Conservation (phyloP, 2,329 filamentous ascomycete species). For the Colletotrichum sp. region DNA sequence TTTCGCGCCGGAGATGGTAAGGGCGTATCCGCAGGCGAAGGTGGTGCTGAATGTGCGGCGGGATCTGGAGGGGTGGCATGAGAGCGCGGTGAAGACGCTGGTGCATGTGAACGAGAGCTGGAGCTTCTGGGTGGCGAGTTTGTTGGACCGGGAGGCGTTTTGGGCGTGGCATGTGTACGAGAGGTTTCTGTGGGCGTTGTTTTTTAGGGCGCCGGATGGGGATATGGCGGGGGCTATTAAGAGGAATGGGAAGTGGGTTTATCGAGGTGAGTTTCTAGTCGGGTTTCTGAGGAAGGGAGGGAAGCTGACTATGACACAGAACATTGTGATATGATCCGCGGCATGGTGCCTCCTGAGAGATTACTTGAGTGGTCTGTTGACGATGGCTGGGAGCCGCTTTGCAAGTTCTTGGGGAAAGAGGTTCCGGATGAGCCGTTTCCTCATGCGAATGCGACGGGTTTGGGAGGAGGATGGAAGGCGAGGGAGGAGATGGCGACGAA, state of each 20-base stretch:
- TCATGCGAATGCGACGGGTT: conserved; percentile 28
- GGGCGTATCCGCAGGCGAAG: conserved; percentile 35
- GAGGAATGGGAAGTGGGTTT: conserved; percentile 31
- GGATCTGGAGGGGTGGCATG: conserved; percentile 45
- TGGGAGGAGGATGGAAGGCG: conserved; percentile 7
- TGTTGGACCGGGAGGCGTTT: conserved; percentile 31
- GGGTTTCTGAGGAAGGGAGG: background rate
- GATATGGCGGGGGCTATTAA: conserved; percentile 27
- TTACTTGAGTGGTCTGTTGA: conserved; percentile 39
- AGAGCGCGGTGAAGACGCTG: conserved; percentile 30
- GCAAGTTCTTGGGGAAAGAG: conserved; percentile 39
- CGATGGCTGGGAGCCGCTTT: conserved; percentile 46
- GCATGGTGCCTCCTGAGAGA: conserved; percentile 28
- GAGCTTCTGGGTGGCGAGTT: conserved; percentile 30
- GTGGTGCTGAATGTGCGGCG: conserved; percentile 46
- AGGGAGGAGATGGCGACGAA: conserved; percentile 15
- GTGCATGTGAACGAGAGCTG: conserved; percentile 26
- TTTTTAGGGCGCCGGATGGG: conserved; percentile 32
- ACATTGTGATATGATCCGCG: conserved; percentile 35
- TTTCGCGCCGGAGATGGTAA: conserved; percentile 40
- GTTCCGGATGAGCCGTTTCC: conserved; percentile 38
- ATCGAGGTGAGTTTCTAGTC: conserved; percentile 3
- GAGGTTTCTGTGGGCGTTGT: conserved; percentile 30
- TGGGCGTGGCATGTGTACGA: conserved; percentile 35
- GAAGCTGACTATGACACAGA: conserved; percentile 23